Conservation (phyloP, 208 protist species). For the Kentomonas sorsogonicus region DNA sequence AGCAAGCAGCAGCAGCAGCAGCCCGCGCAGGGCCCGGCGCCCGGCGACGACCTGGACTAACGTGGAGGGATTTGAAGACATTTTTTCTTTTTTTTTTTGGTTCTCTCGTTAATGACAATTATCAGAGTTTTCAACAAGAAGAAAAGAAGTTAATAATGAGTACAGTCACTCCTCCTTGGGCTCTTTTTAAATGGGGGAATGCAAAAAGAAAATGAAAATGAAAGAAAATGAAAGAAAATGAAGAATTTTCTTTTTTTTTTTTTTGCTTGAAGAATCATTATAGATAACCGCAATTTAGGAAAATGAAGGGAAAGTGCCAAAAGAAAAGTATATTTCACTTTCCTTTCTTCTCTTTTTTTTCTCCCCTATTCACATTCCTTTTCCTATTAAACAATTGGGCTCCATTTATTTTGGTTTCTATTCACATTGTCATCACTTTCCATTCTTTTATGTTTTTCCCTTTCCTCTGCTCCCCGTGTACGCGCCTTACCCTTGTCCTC, state of each 20-base stretch:
- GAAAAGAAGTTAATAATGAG: no score
- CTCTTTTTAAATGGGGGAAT: not conserved
- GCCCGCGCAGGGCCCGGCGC: no score
- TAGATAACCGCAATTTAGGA: constrained; percentile 10
- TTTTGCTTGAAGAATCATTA: constrained; percentile 1
- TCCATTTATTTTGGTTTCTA: no score
- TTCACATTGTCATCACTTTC: not conserved
- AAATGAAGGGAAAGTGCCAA: constrained; percentile 17
- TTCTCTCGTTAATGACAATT: constrained; percentile 9
- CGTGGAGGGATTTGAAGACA: not conserved
- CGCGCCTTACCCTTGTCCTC: no score
- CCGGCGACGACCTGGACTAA: constrained; percentile 11
- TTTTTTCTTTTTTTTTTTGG: constrained; percentile 19
- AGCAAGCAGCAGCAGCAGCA: no score
- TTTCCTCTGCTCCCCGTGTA: not conserved
- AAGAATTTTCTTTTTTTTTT: constrained; percentile 11
- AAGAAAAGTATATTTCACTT: constrained; percentile 12
- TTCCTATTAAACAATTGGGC: no score
- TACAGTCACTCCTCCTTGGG: not conserved
- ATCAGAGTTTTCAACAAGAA: constrained; percentile 7
- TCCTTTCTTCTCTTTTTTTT: constrained; percentile 5
- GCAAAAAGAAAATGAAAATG: constrained; percentile 16
- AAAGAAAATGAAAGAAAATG: constrained; percentile 4
- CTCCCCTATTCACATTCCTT: not conserved
- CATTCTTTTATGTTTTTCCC: not conserved